Conservation (phyloP, 2,329 filamentous ascomycete species). For the Sclerotinia trifoliorum region DNA sequence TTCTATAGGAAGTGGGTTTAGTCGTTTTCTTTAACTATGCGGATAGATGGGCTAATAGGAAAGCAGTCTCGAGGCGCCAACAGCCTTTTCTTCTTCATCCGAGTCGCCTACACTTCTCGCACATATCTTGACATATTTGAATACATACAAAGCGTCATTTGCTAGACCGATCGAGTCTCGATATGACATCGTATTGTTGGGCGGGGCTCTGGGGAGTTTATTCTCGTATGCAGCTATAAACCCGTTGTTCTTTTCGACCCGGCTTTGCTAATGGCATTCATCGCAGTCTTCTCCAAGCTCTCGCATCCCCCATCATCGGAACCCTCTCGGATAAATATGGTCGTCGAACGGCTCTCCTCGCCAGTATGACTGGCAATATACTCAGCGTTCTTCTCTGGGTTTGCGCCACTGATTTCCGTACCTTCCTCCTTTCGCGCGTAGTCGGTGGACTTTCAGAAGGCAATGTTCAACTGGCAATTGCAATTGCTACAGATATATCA, state of each 20-base stretch:
- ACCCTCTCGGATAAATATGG: constrained; percentile 85
- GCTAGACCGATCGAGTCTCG: constrained; percentile 88
- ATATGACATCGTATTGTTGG: constrained; percentile 95
- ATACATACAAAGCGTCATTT: constrained; percentile 93
- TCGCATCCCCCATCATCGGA: constrained; percentile 90
- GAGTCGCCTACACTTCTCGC: constrained; percentile 68
- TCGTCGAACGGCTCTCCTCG: constrained; percentile 79
- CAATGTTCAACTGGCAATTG: constrained; percentile 93
- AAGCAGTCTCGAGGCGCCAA: constrained; percentile 67
- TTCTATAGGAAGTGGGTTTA: constrained; percentile 81
- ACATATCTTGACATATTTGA: constrained; percentile 76
- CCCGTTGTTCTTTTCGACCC: background rate
- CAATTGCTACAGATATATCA: constrained; percentile 94
- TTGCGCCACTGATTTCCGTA: constrained; percentile 87
- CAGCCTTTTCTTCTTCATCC: constrained; percentile 44
- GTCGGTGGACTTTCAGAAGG: constrained; percentile 94
- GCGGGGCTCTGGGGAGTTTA: constrained; percentile 87
- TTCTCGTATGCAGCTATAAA: constrained; percentile 58
- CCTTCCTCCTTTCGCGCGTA: constrained; percentile 88
- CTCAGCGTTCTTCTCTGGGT: constrained; percentile 94
- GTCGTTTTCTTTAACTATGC: constrained; percentile 76
- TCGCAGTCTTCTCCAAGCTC: constrained; percentile 73
- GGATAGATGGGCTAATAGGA: constrained; percentile 52
- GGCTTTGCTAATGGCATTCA: constrained; percentile 40
- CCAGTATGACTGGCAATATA: constrained; percentile 91